A percentile compares a stretch with the other conserved stretches of the same genome.
Evolutionary conservation across 352 stramenopile genomes (phyloP).

Genomic region (Phytophthora podocarpi): DNA sequence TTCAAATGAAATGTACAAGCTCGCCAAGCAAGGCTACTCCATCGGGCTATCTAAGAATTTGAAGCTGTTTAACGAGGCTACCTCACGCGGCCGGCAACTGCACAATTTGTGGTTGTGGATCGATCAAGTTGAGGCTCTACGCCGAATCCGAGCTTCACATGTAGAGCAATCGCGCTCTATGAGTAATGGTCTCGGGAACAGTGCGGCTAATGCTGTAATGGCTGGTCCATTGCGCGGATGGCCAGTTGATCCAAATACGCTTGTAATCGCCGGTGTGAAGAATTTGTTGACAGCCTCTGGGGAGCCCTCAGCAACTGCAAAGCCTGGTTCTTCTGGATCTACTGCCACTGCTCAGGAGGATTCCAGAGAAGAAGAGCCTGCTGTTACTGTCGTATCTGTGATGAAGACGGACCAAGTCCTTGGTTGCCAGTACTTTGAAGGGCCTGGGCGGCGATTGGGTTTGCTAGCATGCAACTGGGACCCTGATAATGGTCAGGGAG

Average conservation of each 20-base stretch:
- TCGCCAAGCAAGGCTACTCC: conserved; percentile 80
- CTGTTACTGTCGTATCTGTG: conserved; percentile 44
- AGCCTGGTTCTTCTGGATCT: neutral
- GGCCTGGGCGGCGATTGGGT: conserved; percentile 65
- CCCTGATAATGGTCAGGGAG: conserved; percentile 62
- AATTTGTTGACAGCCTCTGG: conserved; percentile 52
- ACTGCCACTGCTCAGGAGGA: conserved; percentile 26
- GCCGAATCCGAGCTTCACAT: conserved; percentile 61
- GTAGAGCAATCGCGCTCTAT: conserved; percentile 47
- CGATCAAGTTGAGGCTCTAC: conserved; percentile 79
- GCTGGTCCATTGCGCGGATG: conserved; percentile 65
- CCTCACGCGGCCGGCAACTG: conserved; percentile 51
- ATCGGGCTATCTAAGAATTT: conserved; percentile 79
- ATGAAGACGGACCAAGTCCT: conserved; percentile 70
- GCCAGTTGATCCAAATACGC: conserved; percentile 68
- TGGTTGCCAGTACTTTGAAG: conserved; percentile 78
- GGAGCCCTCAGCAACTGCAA: conserved; percentile 22
- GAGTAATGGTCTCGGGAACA: conserved; percentile 33
- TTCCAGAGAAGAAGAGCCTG: conserved; percentile 22
- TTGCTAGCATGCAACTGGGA: conserved; percentile 86
- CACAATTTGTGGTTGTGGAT: conserved; percentile 84
- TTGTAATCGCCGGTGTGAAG: conserved; percentile 70
- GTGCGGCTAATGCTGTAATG: conserved; percentile 30
- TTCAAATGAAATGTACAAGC: conserved; percentile 73
- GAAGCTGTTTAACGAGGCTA: conserved; percentile 61